Evolutionary conservation across 2,329 filamentous ascomycete genomes (phyloP).

Genomic region (Didymella lethalis): DNA sequence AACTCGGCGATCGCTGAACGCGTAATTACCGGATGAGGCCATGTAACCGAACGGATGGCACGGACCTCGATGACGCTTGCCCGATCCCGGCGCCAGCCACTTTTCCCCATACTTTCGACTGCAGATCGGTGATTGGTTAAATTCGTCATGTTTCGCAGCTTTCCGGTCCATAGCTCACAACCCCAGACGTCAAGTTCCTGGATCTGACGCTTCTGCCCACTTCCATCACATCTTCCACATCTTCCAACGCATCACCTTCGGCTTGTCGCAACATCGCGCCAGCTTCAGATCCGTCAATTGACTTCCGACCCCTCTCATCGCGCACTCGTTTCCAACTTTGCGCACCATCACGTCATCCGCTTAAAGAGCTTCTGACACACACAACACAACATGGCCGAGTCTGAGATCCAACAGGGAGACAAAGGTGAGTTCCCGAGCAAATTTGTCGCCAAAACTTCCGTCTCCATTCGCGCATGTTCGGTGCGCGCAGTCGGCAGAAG

Average conservation of each 20-base stretch:
- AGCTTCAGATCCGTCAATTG: constrained; percentile 39
- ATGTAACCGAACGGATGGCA: constrained; percentile 31
- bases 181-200: constrained; percentile 27
- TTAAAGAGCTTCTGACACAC: constrained; percentile 24
- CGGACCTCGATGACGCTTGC: constrained; percentile 42
- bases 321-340: constrained; percentile 32
- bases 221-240: constrained; percentile 31
- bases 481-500: neutral
- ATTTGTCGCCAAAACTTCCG: neutral
- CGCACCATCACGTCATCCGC: constrained; percentile 44
- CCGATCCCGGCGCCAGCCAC: constrained; percentile 39
- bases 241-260: constrained; percentile 35
- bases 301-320: constrained; percentile 26
- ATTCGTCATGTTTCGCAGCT: constrained; percentile 43
- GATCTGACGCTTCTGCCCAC: constrained; percentile 30
- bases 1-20: constrained; percentile 11
- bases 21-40: constrained; percentile 7
- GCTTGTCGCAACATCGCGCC: constrained; percentile 25
- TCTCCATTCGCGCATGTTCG: neutral
- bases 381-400: constrained; percentile 45
- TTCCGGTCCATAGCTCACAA: constrained; percentile 42
- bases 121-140: constrained; percentile 37
- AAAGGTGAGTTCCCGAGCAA: constrained; percentile 39
- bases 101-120: constrained; percentile 34
- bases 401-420: constrained; percentile 48